Evolutionary conservation across 2,329 filamentous ascomycete genomes (phyloP).

Genomic region (Pleurostoma richardsiae): DNA sequence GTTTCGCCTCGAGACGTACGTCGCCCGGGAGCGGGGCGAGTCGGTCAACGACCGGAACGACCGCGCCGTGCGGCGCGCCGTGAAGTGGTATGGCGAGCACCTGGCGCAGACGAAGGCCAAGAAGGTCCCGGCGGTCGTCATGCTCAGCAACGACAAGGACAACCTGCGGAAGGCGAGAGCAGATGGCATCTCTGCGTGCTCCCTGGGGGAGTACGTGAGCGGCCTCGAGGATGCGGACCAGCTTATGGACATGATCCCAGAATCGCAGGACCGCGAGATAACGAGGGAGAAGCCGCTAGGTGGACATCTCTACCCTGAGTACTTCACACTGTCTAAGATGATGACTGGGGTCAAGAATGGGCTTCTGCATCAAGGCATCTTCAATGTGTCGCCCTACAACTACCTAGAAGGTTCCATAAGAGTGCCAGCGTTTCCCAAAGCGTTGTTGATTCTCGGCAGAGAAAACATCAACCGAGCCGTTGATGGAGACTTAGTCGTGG

Average conservation of each 20-base stretch:
- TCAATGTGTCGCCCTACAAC: slow-evolving; percentile 96
- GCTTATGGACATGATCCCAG: slow-evolving; percentile 88
- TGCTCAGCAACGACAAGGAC: slow-evolving; percentile 89
- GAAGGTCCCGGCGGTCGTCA: slow-evolving; percentile 71
- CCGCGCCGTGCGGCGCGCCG: slow-evolving; percentile 78
- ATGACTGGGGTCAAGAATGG: slow-evolving; percentile 89
- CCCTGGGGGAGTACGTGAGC: slow-evolving; percentile 72
- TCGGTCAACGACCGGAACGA: slow-evolving; percentile 97
- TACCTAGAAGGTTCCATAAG: slow-evolving; percentile 92
- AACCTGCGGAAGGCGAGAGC: slow-evolving; percentile 77
- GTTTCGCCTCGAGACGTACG: slow-evolving; percentile 87
- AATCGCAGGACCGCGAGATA: slow-evolving; percentile 64
- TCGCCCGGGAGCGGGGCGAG: slow-evolving; percentile 69
- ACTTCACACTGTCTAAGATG: slow-evolving; percentile 84
- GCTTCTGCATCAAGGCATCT: slow-evolving; percentile 87
- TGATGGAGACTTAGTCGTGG: slow-evolving; percentile 86
- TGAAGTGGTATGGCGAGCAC: slow-evolving; percentile 87
- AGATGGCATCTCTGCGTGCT: slow-evolving; percentile 67
- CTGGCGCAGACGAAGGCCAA: slow-evolving; percentile 59
- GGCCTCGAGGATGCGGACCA: slow-evolving; percentile 78
- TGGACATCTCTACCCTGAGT: slow-evolving; percentile 81
- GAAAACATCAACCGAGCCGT: slow-evolving; percentile 96
- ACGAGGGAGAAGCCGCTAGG: slow-evolving; percentile 57
- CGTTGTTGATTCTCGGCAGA: slow-evolving; percentile 80
- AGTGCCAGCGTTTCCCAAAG: slow-evolving; percentile 83